Base-by-base conservation (phyloP, 768 basidiomycete species). In the Boletus rex-veris region DNA sequence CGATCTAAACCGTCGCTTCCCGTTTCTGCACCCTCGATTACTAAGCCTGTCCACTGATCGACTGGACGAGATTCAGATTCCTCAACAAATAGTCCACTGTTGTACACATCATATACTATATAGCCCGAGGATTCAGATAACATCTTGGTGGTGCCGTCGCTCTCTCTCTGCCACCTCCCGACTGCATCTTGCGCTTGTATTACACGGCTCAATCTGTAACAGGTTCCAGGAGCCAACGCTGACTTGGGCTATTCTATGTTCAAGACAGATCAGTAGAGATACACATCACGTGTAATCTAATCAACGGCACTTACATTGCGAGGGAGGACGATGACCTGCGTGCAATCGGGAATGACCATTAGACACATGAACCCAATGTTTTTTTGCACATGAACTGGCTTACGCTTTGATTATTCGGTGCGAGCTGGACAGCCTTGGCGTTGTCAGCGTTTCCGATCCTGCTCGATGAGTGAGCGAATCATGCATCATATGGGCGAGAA, bases 361-460 rank as follows among this genome's bases (percentile, higher is more conserved):
- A 51, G n/a, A n/a, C 18, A 24, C 3, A 19, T 19, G 19, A 19
- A 19, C 19, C 19, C 19, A 19, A 19, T 2, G 1, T 26, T 8
- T 7, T 4, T 7, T 26, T 26, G 33, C 28, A n/a, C 24, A 26
- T 26, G 2, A 37, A 19, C n/a, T 3, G 7, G n/a, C 50, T 28
- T 37, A 51, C 42, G 14, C 14, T 19, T 30, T 5, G 24, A 38
- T 7, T 2, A 14, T 37, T 12, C n/a, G 50, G 12, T 37, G 28
- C 43, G 1, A 52, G 26, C n/a, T 10, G 16, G 54, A 58, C 31
- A 15, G 50, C 54, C 7, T 38, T 58, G 16, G 54, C 50, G 14
- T 48, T 41, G 14, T 0, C 46, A 38, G 50, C 50, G 30, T 52
- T 52, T 49, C 24, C 58, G 15, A 59, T 49, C 16, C 53, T 54